phyloP scores from a whole-genome alignment of 345 rosid genomes.

The Turritis glabra region DNA sequence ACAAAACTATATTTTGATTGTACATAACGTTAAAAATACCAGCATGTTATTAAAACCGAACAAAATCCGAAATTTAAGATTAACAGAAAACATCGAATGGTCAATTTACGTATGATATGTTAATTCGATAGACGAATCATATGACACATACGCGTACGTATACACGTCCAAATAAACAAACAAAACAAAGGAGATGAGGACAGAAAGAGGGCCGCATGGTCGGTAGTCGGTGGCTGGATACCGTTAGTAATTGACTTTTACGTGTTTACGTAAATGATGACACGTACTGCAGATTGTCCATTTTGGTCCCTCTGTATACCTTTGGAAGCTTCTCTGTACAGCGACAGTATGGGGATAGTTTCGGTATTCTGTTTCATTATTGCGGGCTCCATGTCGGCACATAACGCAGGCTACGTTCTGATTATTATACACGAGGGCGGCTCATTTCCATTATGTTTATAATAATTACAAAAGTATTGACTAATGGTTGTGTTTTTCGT shows the following conservation, averaged over 20 bases:
- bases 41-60: background rate
- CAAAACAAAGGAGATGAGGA: background rate
- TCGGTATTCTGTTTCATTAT: background rate
- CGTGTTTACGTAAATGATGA: slow-evolving; percentile 12
- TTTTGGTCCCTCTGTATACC: slow-evolving; percentile 6
- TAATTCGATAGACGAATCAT: background rate
- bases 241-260: slow-evolving; percentile 30
- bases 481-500: background rate
- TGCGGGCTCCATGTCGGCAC: background rate
- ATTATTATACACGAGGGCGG: slow-evolving; percentile 17
- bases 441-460: background rate
- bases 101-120: background rate
- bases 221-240: slow-evolving; percentile 29
- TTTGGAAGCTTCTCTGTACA: background rate
- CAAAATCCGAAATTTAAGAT: background rate
- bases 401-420: background rate
- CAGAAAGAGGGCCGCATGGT: background rate
- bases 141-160: slow-evolving; percentile 13
- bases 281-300: background rate
- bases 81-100: background rate
- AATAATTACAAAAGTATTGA: background rate
- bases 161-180: background rate
- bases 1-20: background rate
- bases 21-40: background rate
- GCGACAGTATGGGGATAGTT: background rate